Evolutionary conservation across 2,329 filamentous ascomycete genomes (phyloP).

Genomic region (Fusarium pseudograminearum): DNA sequence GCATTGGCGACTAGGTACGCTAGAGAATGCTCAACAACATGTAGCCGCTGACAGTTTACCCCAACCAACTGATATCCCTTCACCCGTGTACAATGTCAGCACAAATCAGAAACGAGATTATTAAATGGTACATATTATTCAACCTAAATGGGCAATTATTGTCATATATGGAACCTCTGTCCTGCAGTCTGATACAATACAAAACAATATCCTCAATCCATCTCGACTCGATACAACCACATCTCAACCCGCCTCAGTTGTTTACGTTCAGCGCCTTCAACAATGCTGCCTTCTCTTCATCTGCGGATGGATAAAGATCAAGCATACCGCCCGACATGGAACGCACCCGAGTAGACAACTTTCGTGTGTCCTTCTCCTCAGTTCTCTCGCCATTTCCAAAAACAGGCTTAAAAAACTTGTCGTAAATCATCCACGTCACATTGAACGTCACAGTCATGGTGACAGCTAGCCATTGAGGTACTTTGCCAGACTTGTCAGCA

Average conservation of each 20-base stretch:
- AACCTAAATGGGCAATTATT: neutral
- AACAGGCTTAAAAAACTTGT: constrained; percentile 62
- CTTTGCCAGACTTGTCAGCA: constrained; percentile 73
- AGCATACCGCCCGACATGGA: constrained; percentile 19
- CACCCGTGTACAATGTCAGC: neutral
- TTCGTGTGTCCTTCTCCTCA: constrained; percentile 44
- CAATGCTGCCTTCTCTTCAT: constrained; percentile 46
- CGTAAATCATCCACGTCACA: constrained; percentile 60
- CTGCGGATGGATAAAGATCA: constrained; percentile 17
- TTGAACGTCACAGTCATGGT: constrained; percentile 65
- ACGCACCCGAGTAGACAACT: constrained; percentile 2
- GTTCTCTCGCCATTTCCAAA: constrained; percentile 91
- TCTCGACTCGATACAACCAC: neutral
- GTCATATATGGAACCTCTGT: neutral
- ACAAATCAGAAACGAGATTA: neutral
- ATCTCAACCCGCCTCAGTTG: neutral
- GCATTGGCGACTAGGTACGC: constrained; percentile 21
- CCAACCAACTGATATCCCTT: constrained; percentile 40
- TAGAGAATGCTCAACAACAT: constrained; percentile 42
- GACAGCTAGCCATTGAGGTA: constrained; percentile 74
- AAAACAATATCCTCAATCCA: neutral
- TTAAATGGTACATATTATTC: neutral
- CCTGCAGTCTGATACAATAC: neutral
- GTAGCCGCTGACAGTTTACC: constrained; percentile 30
- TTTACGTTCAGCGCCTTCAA: constrained; percentile 25